Evolutionary conservation across 306 rosid genomes (phyloP), one percentile per base, ranked within the genome.

Genomic region (Gleditsia sinensis): DNA sequence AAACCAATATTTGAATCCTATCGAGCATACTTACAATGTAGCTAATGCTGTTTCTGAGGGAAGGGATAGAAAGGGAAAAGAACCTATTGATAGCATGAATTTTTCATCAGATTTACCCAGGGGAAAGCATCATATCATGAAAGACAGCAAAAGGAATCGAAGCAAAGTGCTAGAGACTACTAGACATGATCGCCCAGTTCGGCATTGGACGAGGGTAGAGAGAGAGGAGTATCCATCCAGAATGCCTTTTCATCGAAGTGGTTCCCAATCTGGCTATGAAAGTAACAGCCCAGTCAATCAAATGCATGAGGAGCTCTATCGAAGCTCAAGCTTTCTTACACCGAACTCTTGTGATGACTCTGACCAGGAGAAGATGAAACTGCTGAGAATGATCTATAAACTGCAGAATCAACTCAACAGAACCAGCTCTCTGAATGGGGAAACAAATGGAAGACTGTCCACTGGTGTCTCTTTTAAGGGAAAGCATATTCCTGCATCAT

Each of bases 361-460:
- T 58, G 89, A 82, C 66, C 86, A 66, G 37, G 90, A 88, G 71
- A 87, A 89, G 91, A 33, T 73, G 84, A 81, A 80, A 71, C 73
- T 95, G 76, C 21, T 86, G 80, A 82, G 79, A 81, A 86, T 88
- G 85, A 84, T 90, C 55, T 17, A 76, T 40, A 86, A 84, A 75
- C 65, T 94, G 88, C 92, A 90, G 75, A 78, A 86, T 69, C 84
- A 87, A 75, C 86, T 90, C 63, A 64, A 81, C 76, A 84, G 69
- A 79, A 78, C 85, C 42, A 62, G 23, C 68, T 69, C 54, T 81
- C 21, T 46, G 28, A 76, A 79, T 42, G 81, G 56, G 32, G 84
- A 77, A 20, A 78, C 76, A 40, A 78, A 80, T 55, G 82, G 83
- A 75, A 81, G 88, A 56, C 54, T 62, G 30, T 60, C 87, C 30